phyloP scores from a whole-genome alignment of 352 stramenopile genomes.

The Phytophthora brassicae region DNA sequence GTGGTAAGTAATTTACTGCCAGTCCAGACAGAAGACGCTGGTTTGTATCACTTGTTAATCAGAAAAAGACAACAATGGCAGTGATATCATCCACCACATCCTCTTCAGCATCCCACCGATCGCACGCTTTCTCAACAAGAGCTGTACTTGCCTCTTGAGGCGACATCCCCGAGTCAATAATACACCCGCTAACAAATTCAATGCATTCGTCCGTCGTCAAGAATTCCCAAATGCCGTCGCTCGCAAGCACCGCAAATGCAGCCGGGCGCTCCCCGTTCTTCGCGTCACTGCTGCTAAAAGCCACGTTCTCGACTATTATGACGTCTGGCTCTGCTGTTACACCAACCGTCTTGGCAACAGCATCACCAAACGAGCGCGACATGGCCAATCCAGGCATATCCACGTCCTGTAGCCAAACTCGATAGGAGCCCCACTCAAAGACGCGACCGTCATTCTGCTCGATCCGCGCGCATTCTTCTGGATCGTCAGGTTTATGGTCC shows the following conservation, averaged over 20 bases:
- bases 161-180: slow-evolving; percentile 43
- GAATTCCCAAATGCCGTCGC: slow-evolving; percentile 87
- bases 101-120: slow-evolving; percentile 81
- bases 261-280: slow-evolving; percentile 22
- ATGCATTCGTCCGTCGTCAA: slow-evolving; percentile 75
- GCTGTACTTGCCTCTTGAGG: slow-evolving; percentile 70
- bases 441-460: slow-evolving; percentile 72
- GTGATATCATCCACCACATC: slow-evolving; percentile 87
- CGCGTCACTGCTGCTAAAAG: slow-evolving; percentile 19
- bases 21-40: background rate
- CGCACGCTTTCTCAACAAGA: slow-evolving; percentile 63
- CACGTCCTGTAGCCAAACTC: slow-evolving; percentile 85
- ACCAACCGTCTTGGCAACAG: slow-evolving; percentile 76
- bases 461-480: slow-evolving; percentile 70
- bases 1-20: background rate
- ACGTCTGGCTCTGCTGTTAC: slow-evolving; percentile 76
- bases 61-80: slow-evolving; percentile 66
- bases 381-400: slow-evolving; percentile 86
- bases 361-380: slow-evolving; percentile 80
- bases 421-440: slow-evolving; percentile 76
- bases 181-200: slow-evolving; percentile 56
- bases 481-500: slow-evolving; percentile 81
- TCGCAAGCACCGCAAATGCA: slow-evolving; percentile 74
- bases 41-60: slow-evolving; percentile 1
- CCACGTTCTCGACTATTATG: slow-evolving; percentile 41